These are phyloP conservation scores for Discostella pseudostelligera DNA, from an alignment of 108 stramenopile species.

Conservation along the genomic window DNA sequence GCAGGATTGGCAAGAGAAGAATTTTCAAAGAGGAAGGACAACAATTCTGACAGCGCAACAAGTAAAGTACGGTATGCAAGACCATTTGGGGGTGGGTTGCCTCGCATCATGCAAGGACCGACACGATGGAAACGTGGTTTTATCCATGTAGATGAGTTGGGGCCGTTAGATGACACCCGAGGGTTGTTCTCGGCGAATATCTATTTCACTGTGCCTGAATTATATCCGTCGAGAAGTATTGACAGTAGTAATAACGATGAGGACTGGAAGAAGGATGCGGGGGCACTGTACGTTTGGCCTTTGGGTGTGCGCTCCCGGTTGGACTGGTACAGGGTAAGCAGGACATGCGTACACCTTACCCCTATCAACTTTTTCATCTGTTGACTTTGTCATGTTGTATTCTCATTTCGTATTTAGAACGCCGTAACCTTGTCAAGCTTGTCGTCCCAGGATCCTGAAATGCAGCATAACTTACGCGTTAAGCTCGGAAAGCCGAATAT, in stretches of 20 bases:
- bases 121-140: constrained; percentile 88
- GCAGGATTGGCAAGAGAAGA: constrained; percentile 67
- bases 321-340: constrained; percentile 79
- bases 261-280: constrained; percentile 15
- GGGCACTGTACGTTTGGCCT: constrained; percentile 74
- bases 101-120: constrained; percentile 91
- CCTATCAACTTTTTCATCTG: background rate
- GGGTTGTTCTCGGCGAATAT: constrained; percentile 94
- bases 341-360: background rate
- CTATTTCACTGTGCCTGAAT: constrained; percentile 75
- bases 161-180: constrained; percentile 51
- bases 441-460: constrained; percentile 73
- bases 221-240: background rate
- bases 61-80: constrained; percentile 19
- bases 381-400: background rate
- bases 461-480: constrained; percentile 57
- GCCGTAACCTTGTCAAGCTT: constrained; percentile 67
- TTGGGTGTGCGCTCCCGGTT: constrained; percentile 63
- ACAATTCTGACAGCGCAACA: too few species aligned
- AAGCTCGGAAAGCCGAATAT: constrained; percentile 56
- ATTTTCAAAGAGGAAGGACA: constrained; percentile 35
- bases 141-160: constrained; percentile 92
- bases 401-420: constrained; percentile 41
- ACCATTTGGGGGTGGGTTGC: constrained; percentile 71
- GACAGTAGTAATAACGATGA: background rate